phyloP scores from a whole-genome alignment of 352 stramenopile species.

The Pythium pyrilobum region DNA sequence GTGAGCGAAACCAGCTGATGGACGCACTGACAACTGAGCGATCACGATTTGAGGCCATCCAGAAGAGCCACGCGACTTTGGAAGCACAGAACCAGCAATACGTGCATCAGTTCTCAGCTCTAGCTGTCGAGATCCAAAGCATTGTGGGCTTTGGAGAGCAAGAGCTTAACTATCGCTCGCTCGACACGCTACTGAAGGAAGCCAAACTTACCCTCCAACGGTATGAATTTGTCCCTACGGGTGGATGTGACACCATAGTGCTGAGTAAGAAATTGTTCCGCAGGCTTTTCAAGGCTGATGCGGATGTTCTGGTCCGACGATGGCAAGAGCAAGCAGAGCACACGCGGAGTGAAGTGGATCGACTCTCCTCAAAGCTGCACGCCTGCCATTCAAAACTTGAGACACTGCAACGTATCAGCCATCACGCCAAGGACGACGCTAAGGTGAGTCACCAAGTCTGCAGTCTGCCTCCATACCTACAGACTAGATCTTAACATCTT shows the following conservation, averaged over 20 bases:
- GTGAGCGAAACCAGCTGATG: constrained; percentile 42
- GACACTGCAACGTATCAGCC: constrained; percentile 31
- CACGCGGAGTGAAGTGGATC: constrained; percentile 39
- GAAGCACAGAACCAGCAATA: constrained; percentile 28
- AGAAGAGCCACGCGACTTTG: constrained; percentile 21
- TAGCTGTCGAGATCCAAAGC: constrained; percentile 33
- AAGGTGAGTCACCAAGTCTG: constrained; percentile 20
- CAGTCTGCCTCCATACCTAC: too few relatives aligned
- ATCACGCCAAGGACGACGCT: constrained; percentile 41
- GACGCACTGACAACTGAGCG: constrained; percentile 41
- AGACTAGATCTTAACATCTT: neutral
- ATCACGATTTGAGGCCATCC: constrained; percentile 23
- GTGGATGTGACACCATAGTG: neutral
- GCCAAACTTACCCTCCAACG: constrained; percentile 29
- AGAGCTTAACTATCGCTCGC: constrained; percentile 15
- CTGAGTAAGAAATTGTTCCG: neutral
- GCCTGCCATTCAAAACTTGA: constrained; percentile 47
- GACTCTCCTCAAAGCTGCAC: constrained; percentile 33
- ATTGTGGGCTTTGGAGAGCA: constrained; percentile 15
- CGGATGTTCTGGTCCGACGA: constrained; percentile 24
- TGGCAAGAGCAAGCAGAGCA: constrained; percentile 40
- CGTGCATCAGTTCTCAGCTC: constrained; percentile 32
- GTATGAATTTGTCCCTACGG: constrained; percentile 9
- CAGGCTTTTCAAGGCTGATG: constrained; percentile 44
- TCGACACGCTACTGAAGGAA: constrained; percentile 26